Base-by-base conservation (phyloP, 2,329 filamentous ascomycete genomes). In the Fusarium fujikuroi region DNA sequence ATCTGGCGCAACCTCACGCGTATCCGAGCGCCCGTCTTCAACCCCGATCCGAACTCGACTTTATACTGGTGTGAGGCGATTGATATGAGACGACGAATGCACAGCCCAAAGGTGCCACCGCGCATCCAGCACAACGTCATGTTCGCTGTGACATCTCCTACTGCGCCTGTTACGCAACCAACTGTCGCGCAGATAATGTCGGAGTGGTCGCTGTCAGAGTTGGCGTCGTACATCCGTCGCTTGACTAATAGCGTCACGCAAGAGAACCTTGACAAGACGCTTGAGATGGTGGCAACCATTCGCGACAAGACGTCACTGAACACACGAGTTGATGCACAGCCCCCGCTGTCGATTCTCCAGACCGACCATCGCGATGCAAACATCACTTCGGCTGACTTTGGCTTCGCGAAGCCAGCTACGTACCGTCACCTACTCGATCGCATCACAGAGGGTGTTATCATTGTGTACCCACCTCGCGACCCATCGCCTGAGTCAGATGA, bases 1-100 rank as follows among this genome's bases (percentile, higher is more conserved):
- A 78, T 86, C 14, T 85, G 84, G 83, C 82, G 84, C 4, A 75
- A 75, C 7, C 62, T 85, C 1, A 79, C 82, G 5, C 77, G 79
- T 6, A 74, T 83, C 8, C 80, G 84, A 15, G 79, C 79, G 0
- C 76, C 77, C 0, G 32, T 83, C 2, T 84, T 81, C 70, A 78
- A 82, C 0, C 70, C 79, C 0, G 79, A 81, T 36, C 74, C 78
- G 11, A 65, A 70, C 0, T 67, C 69, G 4, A 78, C 74, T 3
- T 53, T 81, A 8, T 76, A 79, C 40, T 85, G 82, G 81, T 72
- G 57, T 10, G 81, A 85, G 46, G 81, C 79, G 3, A 74, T 85
- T 44, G 78, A 85, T 46, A 84, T 85, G 83, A 73, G 65, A 43
- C 56, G 70, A 5, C 78, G 83, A 3, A 77, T 85, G 63, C 73